Percentiles rank a stretch among this genome's conserved stretches.
phyloP scores from a whole-genome alignment of 139 green algal genomes.

The Volvox africanus region DNA sequence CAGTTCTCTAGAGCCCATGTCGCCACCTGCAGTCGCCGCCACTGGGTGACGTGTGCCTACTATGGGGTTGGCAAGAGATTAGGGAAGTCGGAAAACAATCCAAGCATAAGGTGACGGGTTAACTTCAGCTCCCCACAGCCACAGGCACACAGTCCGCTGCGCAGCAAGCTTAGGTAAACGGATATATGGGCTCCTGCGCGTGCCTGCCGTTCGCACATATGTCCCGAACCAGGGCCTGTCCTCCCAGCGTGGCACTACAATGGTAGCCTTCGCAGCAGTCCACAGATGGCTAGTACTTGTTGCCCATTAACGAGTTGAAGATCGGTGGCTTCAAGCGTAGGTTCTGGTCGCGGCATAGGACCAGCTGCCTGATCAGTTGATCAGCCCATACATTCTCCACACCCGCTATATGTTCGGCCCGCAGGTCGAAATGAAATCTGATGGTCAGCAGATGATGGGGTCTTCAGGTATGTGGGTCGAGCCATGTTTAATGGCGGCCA shows the following conservation, averaged over 20 bases:
- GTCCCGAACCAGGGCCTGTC: constrained; percentile 1
- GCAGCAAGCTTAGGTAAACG: not conserved
- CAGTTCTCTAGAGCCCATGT: too few relatives aligned
- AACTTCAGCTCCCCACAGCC: not conserved
- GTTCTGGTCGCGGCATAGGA: not conserved
- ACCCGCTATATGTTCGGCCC: not conserved
- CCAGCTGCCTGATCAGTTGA: not conserved
- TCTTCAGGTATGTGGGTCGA: not conserved
- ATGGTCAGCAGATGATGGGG: not conserved
- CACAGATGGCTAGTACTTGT: not conserved
- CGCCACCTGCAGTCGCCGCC: too few relatives aligned
- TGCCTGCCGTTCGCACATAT: not conserved
- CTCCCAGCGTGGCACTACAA: constrained; percentile 38
- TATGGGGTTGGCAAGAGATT: not conserved
- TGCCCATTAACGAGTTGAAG: not conserved
- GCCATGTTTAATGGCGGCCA: not conserved
- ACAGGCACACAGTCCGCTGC: not conserved
- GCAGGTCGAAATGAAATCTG: not conserved
- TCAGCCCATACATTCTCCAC: constrained; percentile 17
- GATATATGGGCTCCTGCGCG: not conserved
- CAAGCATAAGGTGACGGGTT: not conserved
- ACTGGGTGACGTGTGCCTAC: not conserved
- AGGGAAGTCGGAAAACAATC: not conserved
- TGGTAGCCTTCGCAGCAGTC: constrained; percentile 26
- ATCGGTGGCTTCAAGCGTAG: not conserved